phyloP scores from a whole-genome alignment of 805 yeast species.

The Jamesozyma lodderae region DNA sequence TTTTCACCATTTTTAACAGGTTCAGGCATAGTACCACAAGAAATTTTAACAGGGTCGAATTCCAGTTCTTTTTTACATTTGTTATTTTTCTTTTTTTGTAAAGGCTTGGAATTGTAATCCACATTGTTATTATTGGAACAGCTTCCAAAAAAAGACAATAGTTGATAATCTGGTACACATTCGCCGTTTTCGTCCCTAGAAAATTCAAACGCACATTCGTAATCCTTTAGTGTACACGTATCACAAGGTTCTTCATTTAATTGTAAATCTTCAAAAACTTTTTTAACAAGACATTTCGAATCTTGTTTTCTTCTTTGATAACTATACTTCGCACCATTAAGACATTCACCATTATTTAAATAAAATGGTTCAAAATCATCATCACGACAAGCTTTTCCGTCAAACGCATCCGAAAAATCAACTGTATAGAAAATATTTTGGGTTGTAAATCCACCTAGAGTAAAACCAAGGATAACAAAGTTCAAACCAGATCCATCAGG shows the following conservation, averaged over 20 bases:
- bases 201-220: conserved; percentile 59
- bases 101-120: conserved; percentile 12
- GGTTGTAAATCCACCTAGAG: conserved; percentile 5
- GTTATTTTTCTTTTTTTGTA: conserved; percentile 11
- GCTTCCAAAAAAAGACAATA: conserved; percentile 12
- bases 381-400: conserved; percentile 34
- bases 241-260: conserved; percentile 47
- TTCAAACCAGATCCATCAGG: conserved; percentile 61
- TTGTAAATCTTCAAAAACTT: conserved; percentile 31
- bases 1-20: conserved; percentile 12
- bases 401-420: conserved; percentile 51
- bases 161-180: conserved; percentile 38
- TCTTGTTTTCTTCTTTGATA: conserved; percentile 55
- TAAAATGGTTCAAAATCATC: conserved; percentile 58
- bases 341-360: conserved; percentile 37
- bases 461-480: conserved; percentile 43
- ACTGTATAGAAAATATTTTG: conserved; percentile 26
- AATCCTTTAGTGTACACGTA: conserved; percentile 53
- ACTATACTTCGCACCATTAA: conserved; percentile 59
- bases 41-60: conserved; percentile 22
- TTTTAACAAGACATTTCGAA: conserved; percentile 46
- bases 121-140: conserved; percentile 13
- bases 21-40: conserved; percentile 18
- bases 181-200: conserved; percentile 29
- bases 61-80: conserved; percentile 20